Base-by-base conservation (phyloP, 164 flowering plant genomes). In the Tetracentron sinense region DNA sequence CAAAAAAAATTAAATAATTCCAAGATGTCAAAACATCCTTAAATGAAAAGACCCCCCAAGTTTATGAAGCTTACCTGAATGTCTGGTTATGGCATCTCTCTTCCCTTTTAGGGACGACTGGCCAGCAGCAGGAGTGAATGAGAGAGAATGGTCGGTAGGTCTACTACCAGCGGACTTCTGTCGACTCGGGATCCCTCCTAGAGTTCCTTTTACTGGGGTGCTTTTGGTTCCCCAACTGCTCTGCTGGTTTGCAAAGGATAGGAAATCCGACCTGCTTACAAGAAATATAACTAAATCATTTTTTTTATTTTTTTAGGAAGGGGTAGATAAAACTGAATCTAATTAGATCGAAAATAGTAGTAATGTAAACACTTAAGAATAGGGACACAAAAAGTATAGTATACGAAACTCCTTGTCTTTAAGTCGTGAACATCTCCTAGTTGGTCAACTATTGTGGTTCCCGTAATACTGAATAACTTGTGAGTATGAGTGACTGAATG, bases 231-330 rank as follows among this genome's bases (percentile, higher is more conserved):
- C 88, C 87, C 79, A 60, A 74, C 81, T 75, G 38, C 81, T 72
- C 54, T n/a, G n/a, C n/a, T 80, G 79, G 63, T 66, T 81, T 58
- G 78, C 78, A 66, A 85, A 88, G 56, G 84, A 73, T 53, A 94
- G 94, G 65, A 84, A 88, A 46, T 75, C 87, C 6, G 78, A 60
- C 83, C 99, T 95, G 92, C 73, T 28, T 50, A 66, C 55, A 15
- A 16, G 55, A 70, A 28, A 6, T n/a, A n/a, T n/a, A n/a, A n/a
- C n/a, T n/a, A n/a, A n/a, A n/a, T n/a, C n/a, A n/a, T n/a, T n/a
- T n/a, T n/a, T n/a, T n/a, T n/a, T n/a, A n/a, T n/a, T n/a, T n/a
- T n/a, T n/a, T n/a, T n/a, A n/a, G n/a, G n/a, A n/a, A n/a, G n/a
- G n/a, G n/a, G n/a, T n/a, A n/a, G n/a, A n/a, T n/a, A n/a, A n/a